phyloP scores from a whole-genome alignment of 2,329 filamentous ascomycete species.

The Rhinocladiella mackenziei region DNA sequence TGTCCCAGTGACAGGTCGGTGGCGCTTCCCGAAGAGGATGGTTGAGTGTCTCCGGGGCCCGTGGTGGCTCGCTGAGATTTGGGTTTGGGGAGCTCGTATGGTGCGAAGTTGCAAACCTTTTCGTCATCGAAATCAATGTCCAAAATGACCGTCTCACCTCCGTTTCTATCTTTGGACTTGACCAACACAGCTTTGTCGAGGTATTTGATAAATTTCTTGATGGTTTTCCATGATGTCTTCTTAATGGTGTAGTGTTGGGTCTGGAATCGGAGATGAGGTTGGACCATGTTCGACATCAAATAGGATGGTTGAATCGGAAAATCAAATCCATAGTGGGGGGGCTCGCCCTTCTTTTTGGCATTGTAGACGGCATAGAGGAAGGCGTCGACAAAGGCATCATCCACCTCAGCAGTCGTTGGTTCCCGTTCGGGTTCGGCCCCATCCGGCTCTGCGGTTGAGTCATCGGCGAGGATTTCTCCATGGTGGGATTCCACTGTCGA shows the following conservation, averaged over 20 bases:
- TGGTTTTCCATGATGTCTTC: constrained; percentile 67
- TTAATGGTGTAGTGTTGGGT: constrained; percentile 61
- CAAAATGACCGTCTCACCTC: constrained; percentile 60
- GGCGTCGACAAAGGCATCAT: constrained; percentile 61
- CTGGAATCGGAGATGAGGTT: constrained; percentile 62
- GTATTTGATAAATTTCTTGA: constrained; percentile 65
- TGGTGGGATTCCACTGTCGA: constrained; percentile 30
- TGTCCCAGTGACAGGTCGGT: constrained; percentile 43
- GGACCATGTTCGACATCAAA: constrained; percentile 60
- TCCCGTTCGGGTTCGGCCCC: constrained; percentile 46
- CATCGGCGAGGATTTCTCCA: too few relatives aligned
- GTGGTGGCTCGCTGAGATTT: constrained; percentile 43
- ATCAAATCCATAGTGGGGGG: constrained; percentile 53
- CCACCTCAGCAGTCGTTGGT: constrained; percentile 61
- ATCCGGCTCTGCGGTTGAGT: constrained; percentile 18
- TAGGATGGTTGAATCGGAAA: constrained; percentile 62
- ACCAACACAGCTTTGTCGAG: constrained; percentile 61
- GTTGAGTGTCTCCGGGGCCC: constrained; percentile 34
- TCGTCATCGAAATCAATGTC: constrained; percentile 62
- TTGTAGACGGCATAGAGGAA: constrained; percentile 61
- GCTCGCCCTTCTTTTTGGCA: constrained; percentile 54
- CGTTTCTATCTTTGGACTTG: constrained; percentile 62
- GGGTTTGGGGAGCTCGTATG: constrained; percentile 60
- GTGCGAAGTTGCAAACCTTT: constrained; percentile 53
- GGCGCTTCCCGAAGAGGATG: constrained; percentile 31